These are phyloP conservation scores for Quercus variabilis DNA, from an alignment of 306 rosid species.

Conservation along the genomic window DNA sequence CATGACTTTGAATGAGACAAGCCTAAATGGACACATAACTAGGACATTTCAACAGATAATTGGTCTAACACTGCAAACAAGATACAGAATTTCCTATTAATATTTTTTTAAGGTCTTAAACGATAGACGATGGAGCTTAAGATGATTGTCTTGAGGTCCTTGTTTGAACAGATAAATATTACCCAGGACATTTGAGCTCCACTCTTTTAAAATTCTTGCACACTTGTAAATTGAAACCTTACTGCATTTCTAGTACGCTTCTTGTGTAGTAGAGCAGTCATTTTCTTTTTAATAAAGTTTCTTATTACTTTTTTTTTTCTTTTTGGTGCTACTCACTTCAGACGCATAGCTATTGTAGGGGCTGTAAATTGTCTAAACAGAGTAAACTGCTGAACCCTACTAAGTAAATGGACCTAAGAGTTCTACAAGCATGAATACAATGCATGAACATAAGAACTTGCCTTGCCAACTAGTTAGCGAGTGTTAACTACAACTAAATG, in stretches of 20 bases:
- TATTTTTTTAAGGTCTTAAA: background rate
- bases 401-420: background rate
- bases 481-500: conserved; percentile 7
- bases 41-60: background rate
- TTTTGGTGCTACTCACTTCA: background rate
- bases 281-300: no score
- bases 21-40: background rate
- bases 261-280: no score
- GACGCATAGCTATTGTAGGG: background rate
- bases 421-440: background rate
- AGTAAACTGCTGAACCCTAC: background rate
- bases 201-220: no score
- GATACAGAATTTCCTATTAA: background rate
- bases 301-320: no score
- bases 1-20: background rate
- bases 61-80: background rate
- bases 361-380: background rate
- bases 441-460: background rate
- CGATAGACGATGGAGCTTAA: no score
- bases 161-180: no score
- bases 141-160: no score
- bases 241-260: no score
- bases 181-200: no score
- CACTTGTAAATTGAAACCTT: no score
- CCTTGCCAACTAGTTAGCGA: conserved; percentile 9